phyloP scores from a whole-genome alignment of 1,139 yeast species.

The Candida tetrigidarum region DNA sequence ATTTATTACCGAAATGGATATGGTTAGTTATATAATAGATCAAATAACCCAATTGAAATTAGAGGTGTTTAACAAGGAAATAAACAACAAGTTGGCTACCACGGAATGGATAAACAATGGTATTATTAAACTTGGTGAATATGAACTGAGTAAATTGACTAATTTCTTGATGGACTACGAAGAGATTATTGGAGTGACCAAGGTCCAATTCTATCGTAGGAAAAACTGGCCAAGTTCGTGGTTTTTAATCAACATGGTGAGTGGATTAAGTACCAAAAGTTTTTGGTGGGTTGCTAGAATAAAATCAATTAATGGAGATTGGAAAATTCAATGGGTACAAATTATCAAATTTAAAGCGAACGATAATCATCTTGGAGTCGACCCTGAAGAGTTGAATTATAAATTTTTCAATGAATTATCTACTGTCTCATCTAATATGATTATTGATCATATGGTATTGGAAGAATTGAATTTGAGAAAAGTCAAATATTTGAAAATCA shows the following conservation, averaged over 20 bases:
- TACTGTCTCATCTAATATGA: conserved; percentile 57
- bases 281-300: conserved; percentile 71
- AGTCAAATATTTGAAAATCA: conserved; percentile 37
- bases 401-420: conserved; percentile 54
- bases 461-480: conserved; percentile 56
- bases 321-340: conserved; percentile 61
- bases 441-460: conserved; percentile 64
- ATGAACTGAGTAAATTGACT: conserved; percentile 34
- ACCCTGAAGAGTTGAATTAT: conserved; percentile 38
- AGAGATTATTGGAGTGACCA: conserved; percentile 14
- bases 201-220: conserved; percentile 58
- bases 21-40: conserved; percentile 39
- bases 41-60: conserved; percentile 51
- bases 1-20: conserved; percentile 34
- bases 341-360: conserved; percentile 22
- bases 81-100: conserved; percentile 58
- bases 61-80: conserved; percentile 55
- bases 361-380: conserved; percentile 17
- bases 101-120: conserved; percentile 71
- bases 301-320: conserved; percentile 60
- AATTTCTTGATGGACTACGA: conserved; percentile 13
- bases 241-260: conserved; percentile 57
- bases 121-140: conserved; percentile 51
- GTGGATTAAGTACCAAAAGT: conserved; percentile 50
- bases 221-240: conserved; percentile 76